These are phyloP conservation scores for Nidula niveotomentosa DNA, from an alignment of 1,284 basidiomycete genomes.

Conservation along the genomic window DNA sequence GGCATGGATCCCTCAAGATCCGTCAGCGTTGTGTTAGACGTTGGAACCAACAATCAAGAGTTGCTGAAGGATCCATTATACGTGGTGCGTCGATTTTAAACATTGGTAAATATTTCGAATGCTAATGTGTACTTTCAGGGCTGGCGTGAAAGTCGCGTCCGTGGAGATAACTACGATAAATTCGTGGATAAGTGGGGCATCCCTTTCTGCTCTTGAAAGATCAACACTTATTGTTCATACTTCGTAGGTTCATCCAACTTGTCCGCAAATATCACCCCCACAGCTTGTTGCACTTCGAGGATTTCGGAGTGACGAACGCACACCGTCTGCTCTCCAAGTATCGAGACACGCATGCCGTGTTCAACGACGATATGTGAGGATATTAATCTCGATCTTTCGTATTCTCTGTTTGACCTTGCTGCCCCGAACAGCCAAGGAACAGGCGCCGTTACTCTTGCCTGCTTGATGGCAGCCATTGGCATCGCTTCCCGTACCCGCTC, in stretches of 20 bases:
- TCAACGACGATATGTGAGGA: conserved; percentile 79
- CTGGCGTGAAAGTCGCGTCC: conserved; percentile 62
- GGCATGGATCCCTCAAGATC: conserved; percentile 77
- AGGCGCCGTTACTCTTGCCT: conserved; percentile 81
- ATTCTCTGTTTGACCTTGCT: neutral
- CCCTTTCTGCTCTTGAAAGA: neutral
- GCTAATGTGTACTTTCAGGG: conserved; percentile 38
- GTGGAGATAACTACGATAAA: conserved; percentile 64
- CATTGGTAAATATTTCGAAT: neutral
- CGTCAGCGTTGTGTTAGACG: conserved; percentile 70
- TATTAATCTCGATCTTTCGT: neutral
- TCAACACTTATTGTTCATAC: neutral
- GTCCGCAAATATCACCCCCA: conserved; percentile 45
- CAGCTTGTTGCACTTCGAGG: conserved; percentile 72
- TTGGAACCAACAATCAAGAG: conserved; percentile 75
- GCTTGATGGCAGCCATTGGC: conserved; percentile 73
- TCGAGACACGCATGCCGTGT: conserved; percentile 63
- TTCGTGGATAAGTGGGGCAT: conserved; percentile 64
- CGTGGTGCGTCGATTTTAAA: conserved; percentile 44
- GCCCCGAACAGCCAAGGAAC: conserved; percentile 69
- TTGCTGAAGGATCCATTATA: conserved; percentile 66
- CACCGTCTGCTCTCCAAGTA: conserved; percentile 72
- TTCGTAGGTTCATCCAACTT: conserved; percentile 43
- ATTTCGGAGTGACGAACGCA: conserved; percentile 78
- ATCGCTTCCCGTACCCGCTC: conserved; percentile 31